Percentiles rank a stretch among this genome's conserved stretches.
Conservation (phyloP, 768 basidiomycete genomes). For the Mycena pura region DNA sequence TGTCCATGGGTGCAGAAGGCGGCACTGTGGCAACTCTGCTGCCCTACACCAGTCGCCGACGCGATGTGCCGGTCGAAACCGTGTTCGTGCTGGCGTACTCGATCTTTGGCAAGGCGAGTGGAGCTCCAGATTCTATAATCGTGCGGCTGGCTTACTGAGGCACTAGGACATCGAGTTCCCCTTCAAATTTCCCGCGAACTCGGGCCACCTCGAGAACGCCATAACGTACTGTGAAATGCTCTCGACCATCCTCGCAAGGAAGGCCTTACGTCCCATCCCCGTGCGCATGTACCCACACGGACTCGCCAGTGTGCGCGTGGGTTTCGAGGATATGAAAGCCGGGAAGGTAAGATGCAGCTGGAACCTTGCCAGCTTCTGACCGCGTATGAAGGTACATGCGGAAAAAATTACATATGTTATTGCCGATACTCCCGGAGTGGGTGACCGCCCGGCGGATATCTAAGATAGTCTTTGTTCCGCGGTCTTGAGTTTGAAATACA, state of each 20-base stretch:
- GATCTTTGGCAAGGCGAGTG: constrained; percentile 28
- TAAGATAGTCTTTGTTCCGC: too few relatives aligned
- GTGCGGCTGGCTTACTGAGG: neutral
- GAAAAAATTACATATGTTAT: constrained; percentile 13
- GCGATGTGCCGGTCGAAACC: constrained; percentile 20
- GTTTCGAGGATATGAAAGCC: constrained; percentile 12
- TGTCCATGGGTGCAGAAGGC: constrained; percentile 29
- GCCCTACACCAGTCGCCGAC: constrained; percentile 29
- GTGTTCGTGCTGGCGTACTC: constrained; percentile 31
- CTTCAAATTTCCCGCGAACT: constrained; percentile 7
- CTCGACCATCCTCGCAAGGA: constrained; percentile 13
- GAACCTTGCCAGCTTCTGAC: neutral
- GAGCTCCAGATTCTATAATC: too few relatives aligned
- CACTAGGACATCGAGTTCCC: constrained; percentile 3
- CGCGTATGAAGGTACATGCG: neutral
- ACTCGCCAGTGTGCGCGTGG: constrained; percentile 23
- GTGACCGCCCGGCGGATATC: too few relatives aligned
- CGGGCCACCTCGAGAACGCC: constrained; percentile 23
- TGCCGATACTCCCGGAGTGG: constrained; percentile 8
- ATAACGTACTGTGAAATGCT: constrained; percentile 24
- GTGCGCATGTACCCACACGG: constrained; percentile 30
- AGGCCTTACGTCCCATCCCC: too few relatives aligned
- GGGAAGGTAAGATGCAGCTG: neutral
- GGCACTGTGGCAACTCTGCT: constrained; percentile 33
- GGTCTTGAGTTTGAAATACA: too few relatives aligned